Base-by-base conservation (phyloP, 495 filamentous ascomycete species). In the Aspergillus wentii region DNA sequence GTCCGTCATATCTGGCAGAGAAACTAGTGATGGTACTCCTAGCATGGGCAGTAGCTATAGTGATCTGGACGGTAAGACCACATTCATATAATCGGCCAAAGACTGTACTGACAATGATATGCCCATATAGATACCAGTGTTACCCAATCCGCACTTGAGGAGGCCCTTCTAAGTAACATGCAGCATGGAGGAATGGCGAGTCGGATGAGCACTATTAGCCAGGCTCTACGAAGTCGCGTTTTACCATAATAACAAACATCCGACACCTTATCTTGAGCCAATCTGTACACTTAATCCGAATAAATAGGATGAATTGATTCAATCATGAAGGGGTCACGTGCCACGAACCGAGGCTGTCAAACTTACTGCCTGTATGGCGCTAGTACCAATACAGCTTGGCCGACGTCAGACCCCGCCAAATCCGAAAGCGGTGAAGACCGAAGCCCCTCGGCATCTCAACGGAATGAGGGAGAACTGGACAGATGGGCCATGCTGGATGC, bases 41-140 rank as follows among this genome's bases (percentile, higher is more conserved):
- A 98, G 94, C 48, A 97, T 97, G 85, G 88, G 91, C 1, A 95
- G 89, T 54, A 95, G 90, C 57, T 98, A 94, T 54, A 95, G 90
- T 59, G 92, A 98, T 66, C 69, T 98, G 18, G 94, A 97, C 60
- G 88, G 87, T 91, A 72, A 44, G 71, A 62, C 25, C n/a, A 7
- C 7, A 17, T 16, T 8, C n/a, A n/a, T n/a, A n/a, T n/a, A n/a
- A n/a, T n/a, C n/a, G n/a, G n/a, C n/a, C n/a, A n/a, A n/a, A n/a
- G n/a, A n/a, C n/a, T n/a, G n/a, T n/a, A n/a, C n/a, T n/a, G n/a
- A n/a, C n/a, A n/a, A n/a, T n/a, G n/a, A n/a, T n/a, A n/a, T n/a
- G n/a, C n/a, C 18, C 18, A 9, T 25, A 15, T 44, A 90, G 91
- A 97, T 69, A 79, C 91, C 6, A 94, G 88, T 31, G 87, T 98